Base-by-base conservation (phyloP, 1,284 basidiomycete genomes). In the Thelephora terrestris region DNA sequence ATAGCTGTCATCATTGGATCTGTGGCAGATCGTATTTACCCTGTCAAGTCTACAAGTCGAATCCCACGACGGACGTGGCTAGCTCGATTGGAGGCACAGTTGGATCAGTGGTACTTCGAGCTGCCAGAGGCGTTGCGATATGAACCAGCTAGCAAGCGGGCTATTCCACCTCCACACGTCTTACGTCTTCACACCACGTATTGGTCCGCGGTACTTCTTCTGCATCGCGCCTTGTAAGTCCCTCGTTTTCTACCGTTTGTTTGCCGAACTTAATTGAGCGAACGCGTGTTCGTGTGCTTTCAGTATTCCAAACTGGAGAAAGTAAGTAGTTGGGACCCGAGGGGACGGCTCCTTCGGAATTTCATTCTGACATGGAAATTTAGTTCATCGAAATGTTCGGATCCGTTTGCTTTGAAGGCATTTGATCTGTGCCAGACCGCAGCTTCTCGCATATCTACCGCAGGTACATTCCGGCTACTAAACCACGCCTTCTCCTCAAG, bases 191-290 rank as follows among this genome's bases (percentile, higher is more conserved):
- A 92, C 57, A 73, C 88, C 47, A 74, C 85, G 57, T 91, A 91
- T 61, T 89, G 85, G 75, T 78, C 76, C 9, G 74, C 84, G 12
- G 78, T 91, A 5, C 70, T 91, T 17, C 68, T 91, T 27, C 70
- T 91, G 27, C 79, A 91, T 63, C 76, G 90, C 36, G 86, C 85
- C 18, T 91, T 87, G 85, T 89, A 61, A 71, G 86, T 74, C 25
- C 46, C 43, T 38, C 47, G 18, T 32, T 32, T 40, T 54, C 36
- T 39, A 48, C 37, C 23, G 38, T 43, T 43, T 51, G 44, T 12
- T 34, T 32, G 12, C 34, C 46, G 42, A 35, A 24, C 24, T 35
- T 29, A 58, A 23, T 55, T 42, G 32, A 36, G 20, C 29, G 7
- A 32, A 50, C 35, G 35, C 47, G 47, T 47, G 2, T 12, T 34